These are phyloP conservation scores for Dactylonectria macrodidyma DNA, from an alignment of 2,329 filamentous ascomycete genomes.

Conservation along the genomic window DNA sequence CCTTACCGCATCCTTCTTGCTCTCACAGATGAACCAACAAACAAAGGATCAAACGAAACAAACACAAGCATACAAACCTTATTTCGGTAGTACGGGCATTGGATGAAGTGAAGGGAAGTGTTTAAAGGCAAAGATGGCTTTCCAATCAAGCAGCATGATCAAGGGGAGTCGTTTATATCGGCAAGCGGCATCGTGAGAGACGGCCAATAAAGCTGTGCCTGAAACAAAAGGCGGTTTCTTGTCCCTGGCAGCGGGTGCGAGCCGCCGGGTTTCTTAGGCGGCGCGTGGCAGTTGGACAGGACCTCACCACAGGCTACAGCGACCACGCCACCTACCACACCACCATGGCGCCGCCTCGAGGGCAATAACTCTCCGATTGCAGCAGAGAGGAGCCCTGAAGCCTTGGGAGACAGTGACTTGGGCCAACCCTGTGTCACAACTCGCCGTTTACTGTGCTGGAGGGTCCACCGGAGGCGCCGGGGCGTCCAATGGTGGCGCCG, in stretches of 20 bases:
- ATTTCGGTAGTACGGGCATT: too few species aligned
- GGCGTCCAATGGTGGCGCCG: conserved; percentile 33
- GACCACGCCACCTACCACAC: conserved; percentile 38
- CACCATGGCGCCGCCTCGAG: conserved; percentile 26
- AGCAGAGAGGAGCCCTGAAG: conserved; percentile 17
- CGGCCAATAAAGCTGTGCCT: conserved; percentile 33
- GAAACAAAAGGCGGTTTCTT: conserved; percentile 44
- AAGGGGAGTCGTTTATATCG: conserved; percentile 12
- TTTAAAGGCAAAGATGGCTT: conserved; percentile 30
- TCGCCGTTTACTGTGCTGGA: conserved; percentile 31
- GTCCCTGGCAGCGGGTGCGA: conserved; percentile 19
- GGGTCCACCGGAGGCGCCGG: conserved; percentile 36
- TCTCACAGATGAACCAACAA: conserved; percentile 2
- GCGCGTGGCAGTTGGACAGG: conserved; percentile 37
- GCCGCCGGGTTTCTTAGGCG: conserved; percentile 15
- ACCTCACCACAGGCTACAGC: conserved; percentile 7
- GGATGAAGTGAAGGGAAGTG: background rate
- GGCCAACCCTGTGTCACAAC: conserved; percentile 28
- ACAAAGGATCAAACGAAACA: conserved; percentile 1
- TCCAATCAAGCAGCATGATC: conserved; percentile 29
- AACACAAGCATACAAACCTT: conserved; percentile 1
- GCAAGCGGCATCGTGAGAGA: conserved; percentile 26
- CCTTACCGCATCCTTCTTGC: conserved; percentile 10
- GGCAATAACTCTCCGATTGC: conserved; percentile 14
- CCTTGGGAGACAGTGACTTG: conserved; percentile 19